Evolutionary conservation across 306 rosid genomes (phyloP).

Genomic region (Alnus glutinosa): DNA sequence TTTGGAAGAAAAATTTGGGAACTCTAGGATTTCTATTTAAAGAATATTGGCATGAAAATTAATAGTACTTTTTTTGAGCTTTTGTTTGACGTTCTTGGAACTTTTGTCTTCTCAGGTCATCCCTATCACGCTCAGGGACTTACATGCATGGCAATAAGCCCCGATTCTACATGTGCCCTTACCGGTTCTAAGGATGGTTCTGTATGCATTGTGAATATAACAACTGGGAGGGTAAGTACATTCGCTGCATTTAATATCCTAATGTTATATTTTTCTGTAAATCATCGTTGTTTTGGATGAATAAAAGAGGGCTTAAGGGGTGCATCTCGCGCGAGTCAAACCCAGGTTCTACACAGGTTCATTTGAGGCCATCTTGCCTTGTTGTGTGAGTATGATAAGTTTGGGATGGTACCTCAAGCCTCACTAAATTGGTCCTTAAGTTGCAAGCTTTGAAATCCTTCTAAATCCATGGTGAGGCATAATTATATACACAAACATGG

Average conservation of each 20-base stretch:
- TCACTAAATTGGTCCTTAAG: background rate
- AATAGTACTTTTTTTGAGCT: background rate
- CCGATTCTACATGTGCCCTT: slow-evolving; percentile 69
- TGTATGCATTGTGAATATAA: slow-evolving; percentile 68
- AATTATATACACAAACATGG: slow-evolving; percentile 14
- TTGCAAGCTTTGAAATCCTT: slow-evolving; percentile 7
- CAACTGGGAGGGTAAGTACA: slow-evolving; percentile 70
- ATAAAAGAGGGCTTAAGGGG: too few relatives aligned
- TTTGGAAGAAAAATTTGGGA: too few relatives aligned
- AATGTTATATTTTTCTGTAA: slow-evolving; percentile 10
- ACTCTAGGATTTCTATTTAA: too few relatives aligned
- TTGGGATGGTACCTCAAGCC: slow-evolving; percentile 14
- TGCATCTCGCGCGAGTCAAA: too few relatives aligned
- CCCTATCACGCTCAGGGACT: slow-evolving; percentile 77
- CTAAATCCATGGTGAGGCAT: slow-evolving; percentile 1
- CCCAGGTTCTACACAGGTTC: too few relatives aligned
- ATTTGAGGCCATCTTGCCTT: slow-evolving; percentile 4
- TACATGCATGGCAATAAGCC: slow-evolving; percentile 78
- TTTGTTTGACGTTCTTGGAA: slow-evolving; percentile 1
- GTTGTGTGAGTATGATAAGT: background rate
- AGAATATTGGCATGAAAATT: background rate
- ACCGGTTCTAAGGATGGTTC: slow-evolving; percentile 89
- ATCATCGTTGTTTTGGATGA: background rate
- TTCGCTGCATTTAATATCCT: slow-evolving; percentile 24
- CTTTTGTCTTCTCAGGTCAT: slow-evolving; percentile 53